Evolutionary conservation across 805 yeast species (phyloP), one percentile per base, ranked within the genome.

Genomic region (Blastobotrys americana): DNA sequence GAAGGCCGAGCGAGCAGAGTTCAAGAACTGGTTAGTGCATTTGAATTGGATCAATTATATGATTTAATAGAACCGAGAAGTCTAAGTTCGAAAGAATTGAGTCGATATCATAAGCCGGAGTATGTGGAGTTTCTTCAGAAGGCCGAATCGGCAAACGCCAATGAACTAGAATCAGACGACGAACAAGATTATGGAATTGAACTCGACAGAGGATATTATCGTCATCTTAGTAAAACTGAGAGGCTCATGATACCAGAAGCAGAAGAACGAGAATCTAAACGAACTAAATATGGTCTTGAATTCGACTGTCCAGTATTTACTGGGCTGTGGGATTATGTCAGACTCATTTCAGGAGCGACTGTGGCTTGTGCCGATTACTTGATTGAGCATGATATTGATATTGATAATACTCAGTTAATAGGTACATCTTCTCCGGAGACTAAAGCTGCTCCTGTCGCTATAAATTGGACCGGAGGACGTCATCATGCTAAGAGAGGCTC

Each of bases 391-490:
- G n/a, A n/a, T n/a, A n/a, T n/a, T n/a, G n/a, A n/a, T n/a, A n/a
- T n/a, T n/a, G n/a, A n/a, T n/a, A n/a, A n/a, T n/a, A n/a, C n/a
- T n/a, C n/a, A n/a, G n/a, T n/a, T n/a, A n/a, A n/a, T n/a, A n/a
- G n/a, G n/a, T n/a, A n/a, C n/a, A n/a, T n/a, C n/a, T n/a, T n/a
- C n/a, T n/a, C n/a, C n/a, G n/a, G 39, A 37, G 6, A 22, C 9
- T 2, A 28, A 28, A 20, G 27, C 6, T 17, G 21, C 16, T 20
- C 22, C 27, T 33, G 61, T 76, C 1, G 79, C 74, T 1, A 68
- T 84, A 37, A 82, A 82, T 55, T 84, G 88, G 88, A 75, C 77
- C 54, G 94, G 94, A 4, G 94, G 93, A 1, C 61, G 89, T 39
- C 93, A 83, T 56, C 93, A 83, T 60, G 78, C 80, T 3, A 66